Evolutionary conservation across 176 grass and related monocot genomes (phyloP), one percentile per base, ranked within the genome.

Genomic region (Zoysia pacifica): DNA sequence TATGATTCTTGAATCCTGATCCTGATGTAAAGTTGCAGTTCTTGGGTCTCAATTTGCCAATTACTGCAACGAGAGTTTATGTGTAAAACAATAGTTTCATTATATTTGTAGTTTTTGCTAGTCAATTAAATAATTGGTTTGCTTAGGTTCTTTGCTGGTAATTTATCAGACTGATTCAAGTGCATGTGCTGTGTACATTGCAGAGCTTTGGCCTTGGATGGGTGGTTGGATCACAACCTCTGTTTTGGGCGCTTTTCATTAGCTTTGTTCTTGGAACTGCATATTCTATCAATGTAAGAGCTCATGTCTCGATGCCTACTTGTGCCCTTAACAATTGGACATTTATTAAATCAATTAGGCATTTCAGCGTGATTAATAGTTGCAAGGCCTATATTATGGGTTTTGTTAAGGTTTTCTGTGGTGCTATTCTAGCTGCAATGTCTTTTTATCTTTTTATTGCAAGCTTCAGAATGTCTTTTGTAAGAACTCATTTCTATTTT

Each of bases 231-330:
- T 99, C 90, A 19, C 88, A 65, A 75, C 92, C 90, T 76, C 86
- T 95, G 45, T 95, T 99, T 70, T 93, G 93, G 86, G 94, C 91
- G 74, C 91, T 89, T 78, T 93, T 93, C 79, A 83, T 99, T 80
- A 99, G 93, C 76, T 99, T 99, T 76, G 60, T 96, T 76, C 97
- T 99, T 86, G 97, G 97, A 78, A 99, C 93, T 37, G 93, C 93
- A 75, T 99, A 99, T 82, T 99, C 97, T 28, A 91, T 94, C 59
- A 89, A 99, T 88, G 97, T 93, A 93, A 87, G 86, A 62, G 66
- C 42, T 76, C 13, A 44, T 59, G 7, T 67, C 44, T 78, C 51
- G 51, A 50, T 80, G 47, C 42, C 38, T 37, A 7, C 39, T 38
- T 10, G 43, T 44, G 3, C 1, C n/a, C 42, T 61, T 62, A 11